Evolutionary conservation across 805 yeast species (phyloP), one percentile per base, ranked within the genome.

Genomic region (Suhomyces faveliae): DNA sequence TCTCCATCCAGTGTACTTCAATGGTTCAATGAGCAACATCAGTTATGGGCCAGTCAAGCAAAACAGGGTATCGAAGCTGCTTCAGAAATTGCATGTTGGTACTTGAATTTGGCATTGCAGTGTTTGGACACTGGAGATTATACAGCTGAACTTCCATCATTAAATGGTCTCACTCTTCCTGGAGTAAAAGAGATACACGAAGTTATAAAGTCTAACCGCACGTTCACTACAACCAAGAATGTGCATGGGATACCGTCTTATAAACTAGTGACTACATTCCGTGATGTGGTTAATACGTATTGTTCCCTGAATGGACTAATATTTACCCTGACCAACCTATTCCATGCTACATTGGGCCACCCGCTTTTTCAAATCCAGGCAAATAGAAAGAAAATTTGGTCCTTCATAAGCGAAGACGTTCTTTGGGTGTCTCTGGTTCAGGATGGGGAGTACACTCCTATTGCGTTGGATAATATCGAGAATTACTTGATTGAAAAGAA

Each of bases 321-420:
- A 7, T 66, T 82, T 20, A 49, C 64, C 1, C 71, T 74, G 4
- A 49, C 63, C 15, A 49, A 51, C 9, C 39, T 39, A 24, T 63
- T 61, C 15, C 74, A 67, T 44, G 58, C 64, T 4, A 51, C 56
- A 0, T 56, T 69, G 42, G 85, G 83, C 1, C 63, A 69, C 39
- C 70, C 76, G 2, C 58, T 82, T 37, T 80, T 71, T 59, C 63
- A 68, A 24, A 61, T 83, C 12, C 60, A 71, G 4, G 56, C 65
- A 0, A 46, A 40, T 5, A 75, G 76, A 7, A 60, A 56, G 20
- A 62, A 55, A 4, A 70, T 74, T 11, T 74, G 35, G 33, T 71
- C 79, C 12, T 87, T 79, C 51, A 73, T 87, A 5, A 77, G 77
- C 29, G 83, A 83, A 40, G 91, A 89, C 54, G 83, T 87, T 2